Conservation (phyloP, 2,329 filamentous ascomycete species). For the Fusarium pininemorale region DNA sequence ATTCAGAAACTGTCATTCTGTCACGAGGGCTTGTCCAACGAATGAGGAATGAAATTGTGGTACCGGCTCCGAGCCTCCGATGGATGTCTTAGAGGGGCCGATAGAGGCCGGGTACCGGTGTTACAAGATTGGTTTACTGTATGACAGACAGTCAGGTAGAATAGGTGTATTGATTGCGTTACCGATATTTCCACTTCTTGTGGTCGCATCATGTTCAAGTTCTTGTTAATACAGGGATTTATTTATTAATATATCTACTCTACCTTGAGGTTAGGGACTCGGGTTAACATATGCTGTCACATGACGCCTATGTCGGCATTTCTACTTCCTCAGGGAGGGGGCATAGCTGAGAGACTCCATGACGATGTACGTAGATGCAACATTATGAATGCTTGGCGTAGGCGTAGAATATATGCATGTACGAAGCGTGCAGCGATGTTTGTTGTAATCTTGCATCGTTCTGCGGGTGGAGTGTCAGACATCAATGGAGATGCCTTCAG, state of each 20-base stretch:
- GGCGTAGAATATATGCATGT: background rate
- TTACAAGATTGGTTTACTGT: background rate
- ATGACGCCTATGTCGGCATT: background rate
- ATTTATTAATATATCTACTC: background rate
- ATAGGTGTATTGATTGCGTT: background rate
- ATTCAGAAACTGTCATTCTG: background rate
- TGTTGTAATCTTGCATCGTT: background rate
- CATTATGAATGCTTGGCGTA: fast-evolving
- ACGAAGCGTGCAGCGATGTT: background rate
- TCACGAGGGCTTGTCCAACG: background rate
- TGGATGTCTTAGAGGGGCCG: constrained; percentile 21
- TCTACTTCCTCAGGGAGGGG: background rate
- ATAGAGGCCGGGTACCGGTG: constrained; percentile 14
- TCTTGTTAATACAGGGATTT: background rate
- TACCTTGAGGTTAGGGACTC: background rate
- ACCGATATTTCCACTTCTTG: background rate
- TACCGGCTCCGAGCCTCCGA: constrained; percentile 12
- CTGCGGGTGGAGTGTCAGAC: background rate
- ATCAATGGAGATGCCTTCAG: background rate
- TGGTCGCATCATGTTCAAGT: background rate
- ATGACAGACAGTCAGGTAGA: background rate
- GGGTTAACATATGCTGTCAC: background rate
- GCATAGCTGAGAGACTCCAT: background rate
- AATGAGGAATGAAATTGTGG: background rate
- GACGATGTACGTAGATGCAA: fast-evolving